Evolutionary conservation across 257 asterid genomes (phyloP).

Genomic region (Petrea volubilis): DNA sequence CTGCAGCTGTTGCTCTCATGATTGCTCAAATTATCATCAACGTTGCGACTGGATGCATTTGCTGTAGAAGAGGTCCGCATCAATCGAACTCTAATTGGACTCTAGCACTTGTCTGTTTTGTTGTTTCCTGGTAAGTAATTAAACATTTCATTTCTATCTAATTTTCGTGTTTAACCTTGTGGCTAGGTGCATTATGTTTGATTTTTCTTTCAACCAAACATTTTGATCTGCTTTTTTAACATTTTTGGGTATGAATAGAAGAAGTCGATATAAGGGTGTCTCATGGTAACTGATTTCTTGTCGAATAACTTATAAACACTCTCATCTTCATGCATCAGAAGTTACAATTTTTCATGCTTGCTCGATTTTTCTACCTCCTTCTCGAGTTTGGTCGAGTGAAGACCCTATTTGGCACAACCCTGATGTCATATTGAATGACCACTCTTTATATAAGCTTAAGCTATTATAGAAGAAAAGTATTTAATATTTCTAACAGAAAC

Average conservation of each 20-base stretch:
- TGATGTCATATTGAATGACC: too few relatives aligned
- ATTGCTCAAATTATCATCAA: constrained; percentile 77
- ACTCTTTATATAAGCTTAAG: too few relatives aligned
- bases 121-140: constrained; percentile 77
- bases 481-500: too few relatives aligned
- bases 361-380: neutral
- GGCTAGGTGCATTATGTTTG: neutral
- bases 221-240: too few relatives aligned
- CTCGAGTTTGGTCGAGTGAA: too few relatives aligned
- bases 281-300: neutral
- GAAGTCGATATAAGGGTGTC: too few relatives aligned
- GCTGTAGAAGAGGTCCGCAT: constrained; percentile 69
- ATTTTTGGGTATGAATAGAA: too few relatives aligned
- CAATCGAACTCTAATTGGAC: constrained; percentile 67
- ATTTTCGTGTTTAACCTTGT: neutral
- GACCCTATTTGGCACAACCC: too few relatives aligned
- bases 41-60: constrained; percentile 79
- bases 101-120: constrained; percentile 71
- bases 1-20: constrained; percentile 75
- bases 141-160: neutral
- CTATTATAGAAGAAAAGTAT: too few relatives aligned
- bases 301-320: neutral
- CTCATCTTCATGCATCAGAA: neutral
- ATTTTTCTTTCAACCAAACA: neutral
- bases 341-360: neutral